Conservation (phyloP, 331 rosid genomes). For the Pyrus hybrid region DNA sequence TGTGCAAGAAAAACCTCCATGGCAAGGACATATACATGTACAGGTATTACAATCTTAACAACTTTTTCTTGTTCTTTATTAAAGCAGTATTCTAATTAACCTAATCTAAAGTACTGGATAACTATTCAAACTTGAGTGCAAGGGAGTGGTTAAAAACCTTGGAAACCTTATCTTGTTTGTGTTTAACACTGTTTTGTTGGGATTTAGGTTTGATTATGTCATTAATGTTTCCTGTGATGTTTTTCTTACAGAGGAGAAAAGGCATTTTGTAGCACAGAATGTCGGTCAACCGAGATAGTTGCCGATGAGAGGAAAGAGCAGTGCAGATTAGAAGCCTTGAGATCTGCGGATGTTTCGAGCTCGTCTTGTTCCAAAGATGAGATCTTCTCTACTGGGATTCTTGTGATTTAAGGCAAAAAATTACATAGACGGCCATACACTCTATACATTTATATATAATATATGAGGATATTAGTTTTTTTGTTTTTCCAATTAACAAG, state of each 20-base stretch:
- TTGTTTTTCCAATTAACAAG: constrained; percentile 8
- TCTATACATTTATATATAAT: neutral
- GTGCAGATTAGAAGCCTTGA: constrained; percentile 60
- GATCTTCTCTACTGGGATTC: constrained; percentile 71
- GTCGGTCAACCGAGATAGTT: constrained; percentile 70
- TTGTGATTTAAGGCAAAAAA: constrained; percentile 38
- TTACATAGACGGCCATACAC: constrained; percentile 14
- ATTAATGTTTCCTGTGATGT: neutral
- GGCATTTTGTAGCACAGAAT: constrained; percentile 83
- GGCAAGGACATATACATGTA: constrained; percentile 94
- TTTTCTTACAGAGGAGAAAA: constrained; percentile 63
- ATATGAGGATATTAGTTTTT: neutral
- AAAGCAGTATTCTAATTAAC: neutral
- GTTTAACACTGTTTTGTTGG: neutral
- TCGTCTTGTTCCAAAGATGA: constrained; percentile 57
- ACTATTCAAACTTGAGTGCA: neutral
- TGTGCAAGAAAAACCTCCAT: constrained; percentile 57
- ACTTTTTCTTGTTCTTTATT: neutral
- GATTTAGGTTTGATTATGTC: neutral
- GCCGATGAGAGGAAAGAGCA: constrained; percentile 70
- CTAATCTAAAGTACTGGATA: neutral
- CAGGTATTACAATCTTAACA: constrained; percentile 36
- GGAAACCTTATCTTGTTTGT: neutral
- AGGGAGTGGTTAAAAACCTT: neutral
- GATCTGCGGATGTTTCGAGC: constrained; percentile 41